Conservation (phyloP, 2,329 filamentous ascomycete species). For the Bipolaris victoriae region DNA sequence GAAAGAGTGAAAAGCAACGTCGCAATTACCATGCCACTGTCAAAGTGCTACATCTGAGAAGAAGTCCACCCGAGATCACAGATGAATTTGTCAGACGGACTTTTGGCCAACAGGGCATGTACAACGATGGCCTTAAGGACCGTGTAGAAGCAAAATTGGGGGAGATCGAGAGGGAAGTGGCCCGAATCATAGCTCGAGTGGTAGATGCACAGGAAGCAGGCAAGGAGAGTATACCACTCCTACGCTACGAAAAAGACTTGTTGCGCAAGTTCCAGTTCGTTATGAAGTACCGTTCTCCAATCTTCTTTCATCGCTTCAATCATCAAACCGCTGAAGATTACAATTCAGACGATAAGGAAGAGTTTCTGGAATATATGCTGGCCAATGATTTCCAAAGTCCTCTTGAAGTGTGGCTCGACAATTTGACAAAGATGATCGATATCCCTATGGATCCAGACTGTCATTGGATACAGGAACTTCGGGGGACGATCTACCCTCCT, state of each 20-base stretch:
- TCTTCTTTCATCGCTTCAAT: slow-evolving; percentile 48
- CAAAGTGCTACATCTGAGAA: not conserved
- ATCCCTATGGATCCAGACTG: slow-evolving; percentile 1
- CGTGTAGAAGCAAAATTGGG: not conserved
- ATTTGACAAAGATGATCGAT: slow-evolving; percentile 38
- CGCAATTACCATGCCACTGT: slow-evolving; percentile 1
- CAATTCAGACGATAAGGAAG: slow-evolving; percentile 25
- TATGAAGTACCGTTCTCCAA: slow-evolving; percentile 52
- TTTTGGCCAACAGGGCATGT: not conserved
- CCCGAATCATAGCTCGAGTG: slow-evolving; percentile 11
- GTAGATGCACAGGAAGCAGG: slow-evolving; percentile 19
- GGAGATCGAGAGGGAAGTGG: not conserved
- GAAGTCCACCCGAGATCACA: not conserved
- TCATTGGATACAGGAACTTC: no score
- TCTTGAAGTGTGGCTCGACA: slow-evolving; percentile 42
- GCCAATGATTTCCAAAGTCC: slow-evolving; percentile 36
- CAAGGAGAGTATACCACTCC: slow-evolving; percentile 35
- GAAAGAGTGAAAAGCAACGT: not conserved
- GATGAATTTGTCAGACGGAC: not conserved
- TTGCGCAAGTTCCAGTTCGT: slow-evolving; percentile 57
- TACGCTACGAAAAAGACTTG: slow-evolving; percentile 43
- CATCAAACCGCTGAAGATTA: slow-evolving; percentile 47
- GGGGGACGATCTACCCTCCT: not conserved
- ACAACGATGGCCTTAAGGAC: not conserved
- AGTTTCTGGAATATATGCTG: slow-evolving; percentile 41